Conservation (phyloP, 2,329 filamentous ascomycete species). For the Sordariomycetes sp. region DNA sequence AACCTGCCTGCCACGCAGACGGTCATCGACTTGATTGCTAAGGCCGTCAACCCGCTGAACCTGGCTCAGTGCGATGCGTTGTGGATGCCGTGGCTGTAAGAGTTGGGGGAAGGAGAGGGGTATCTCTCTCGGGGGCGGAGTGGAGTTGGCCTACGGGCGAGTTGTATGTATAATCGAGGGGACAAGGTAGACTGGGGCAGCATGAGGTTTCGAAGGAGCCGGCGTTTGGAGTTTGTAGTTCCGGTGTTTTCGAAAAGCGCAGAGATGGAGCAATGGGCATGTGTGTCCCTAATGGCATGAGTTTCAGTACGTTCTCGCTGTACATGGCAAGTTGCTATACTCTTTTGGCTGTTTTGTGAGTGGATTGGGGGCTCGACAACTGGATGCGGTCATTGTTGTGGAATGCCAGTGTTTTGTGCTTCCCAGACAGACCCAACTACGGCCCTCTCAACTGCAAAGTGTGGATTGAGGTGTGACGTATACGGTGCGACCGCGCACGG, state of each 20-base stretch:
- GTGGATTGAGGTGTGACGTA: too few species aligned
- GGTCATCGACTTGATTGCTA: constrained; percentile 86
- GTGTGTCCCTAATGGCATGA: neutral
- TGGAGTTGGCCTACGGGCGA: neutral
- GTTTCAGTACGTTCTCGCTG: neutral
- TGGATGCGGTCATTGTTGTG: too few species aligned
- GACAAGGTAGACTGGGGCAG: neutral
- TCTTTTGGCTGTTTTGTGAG: too few species aligned
- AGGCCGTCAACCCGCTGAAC: constrained; percentile 83
- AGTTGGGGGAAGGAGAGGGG: neutral
- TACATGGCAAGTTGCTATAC: too few species aligned
- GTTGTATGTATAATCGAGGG: neutral
- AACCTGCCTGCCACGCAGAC: constrained; percentile 94
- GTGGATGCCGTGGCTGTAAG: constrained; percentile 92
- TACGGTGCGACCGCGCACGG: too few species aligned
- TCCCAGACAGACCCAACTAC: too few species aligned
- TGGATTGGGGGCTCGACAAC: too few species aligned
- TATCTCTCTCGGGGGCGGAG: neutral
- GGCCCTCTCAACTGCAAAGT: too few species aligned
- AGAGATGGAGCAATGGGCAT: neutral
- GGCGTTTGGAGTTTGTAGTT: neutral
- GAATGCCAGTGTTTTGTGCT: too few species aligned
- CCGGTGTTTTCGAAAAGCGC: neutral
- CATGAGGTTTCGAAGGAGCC: neutral
- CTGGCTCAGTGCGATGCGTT: constrained; percentile 79